These are phyloP conservation scores for Linum usitatissimum DNA, from an alignment of 345 rosid species.

Conservation along the genomic window DNA sequence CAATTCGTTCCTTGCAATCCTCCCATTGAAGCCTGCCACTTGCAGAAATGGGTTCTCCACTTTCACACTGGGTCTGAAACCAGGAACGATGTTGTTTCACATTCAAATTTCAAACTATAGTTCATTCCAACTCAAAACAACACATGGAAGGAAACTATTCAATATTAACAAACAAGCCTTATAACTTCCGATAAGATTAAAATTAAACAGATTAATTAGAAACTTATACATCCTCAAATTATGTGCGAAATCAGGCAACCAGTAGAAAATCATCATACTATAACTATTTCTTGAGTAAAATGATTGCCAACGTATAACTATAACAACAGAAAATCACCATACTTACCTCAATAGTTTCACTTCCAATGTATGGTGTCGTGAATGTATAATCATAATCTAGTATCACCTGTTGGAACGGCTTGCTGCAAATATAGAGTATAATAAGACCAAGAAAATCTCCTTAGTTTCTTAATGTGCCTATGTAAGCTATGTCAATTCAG, in stretches of 20 bases:
- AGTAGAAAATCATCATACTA: background rate
- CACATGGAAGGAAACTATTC: background rate
- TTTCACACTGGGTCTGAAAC: conserved; percentile 28
- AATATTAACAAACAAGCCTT: background rate
- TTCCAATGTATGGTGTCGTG: conserved; percentile 86
- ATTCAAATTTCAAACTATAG: too few relatives aligned
- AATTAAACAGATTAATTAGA: background rate
- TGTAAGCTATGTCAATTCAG: conserved; percentile 5
- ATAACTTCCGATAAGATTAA: background rate
- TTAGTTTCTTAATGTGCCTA: conserved; percentile 1
- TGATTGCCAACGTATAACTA: background rate
- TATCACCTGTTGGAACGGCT: conserved; percentile 83
- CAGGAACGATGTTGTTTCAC: background rate
- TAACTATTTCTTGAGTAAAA: background rate
- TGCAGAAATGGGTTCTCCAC: conserved; percentile 15
- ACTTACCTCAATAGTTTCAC: conserved; percentile 44
- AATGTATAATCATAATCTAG: conserved; percentile 95
- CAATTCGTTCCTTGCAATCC: conserved; percentile 67
- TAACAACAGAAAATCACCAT: conserved; percentile 28
- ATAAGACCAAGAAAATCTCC: conserved; percentile 4
- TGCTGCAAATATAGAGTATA: conserved; percentile 45
- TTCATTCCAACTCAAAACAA: background rate
- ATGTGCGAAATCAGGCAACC: background rate
- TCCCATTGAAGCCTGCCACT: conserved; percentile 50
- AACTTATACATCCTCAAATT: background rate